Conservation (phyloP, 2,329 filamentous ascomycete species). For the Nemania sp. region DNA sequence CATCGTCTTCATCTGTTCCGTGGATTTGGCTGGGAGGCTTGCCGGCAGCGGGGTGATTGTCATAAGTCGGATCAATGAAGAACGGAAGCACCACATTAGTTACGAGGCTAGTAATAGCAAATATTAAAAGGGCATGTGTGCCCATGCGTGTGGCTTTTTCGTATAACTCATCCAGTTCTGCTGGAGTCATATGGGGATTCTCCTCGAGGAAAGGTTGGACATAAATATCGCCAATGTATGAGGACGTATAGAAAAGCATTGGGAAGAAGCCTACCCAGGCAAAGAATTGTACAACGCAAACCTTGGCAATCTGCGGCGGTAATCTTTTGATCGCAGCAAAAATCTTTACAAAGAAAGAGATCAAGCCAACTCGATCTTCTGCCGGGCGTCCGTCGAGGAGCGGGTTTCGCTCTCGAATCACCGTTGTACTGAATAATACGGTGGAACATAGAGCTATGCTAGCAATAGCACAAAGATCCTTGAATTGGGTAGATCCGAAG, state of each 20-base stretch:
- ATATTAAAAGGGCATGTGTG: slow-evolving; percentile 89
- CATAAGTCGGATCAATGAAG: slow-evolving; percentile 85
- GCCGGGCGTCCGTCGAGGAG: slow-evolving; percentile 74
- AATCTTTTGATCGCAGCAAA: slow-evolving; percentile 81
- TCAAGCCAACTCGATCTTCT: slow-evolving; percentile 71
- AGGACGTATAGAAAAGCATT: slow-evolving; percentile 94
- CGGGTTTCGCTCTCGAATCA: slow-evolving; percentile 84
- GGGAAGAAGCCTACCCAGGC: slow-evolving; percentile 98
- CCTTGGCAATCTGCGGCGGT: slow-evolving; percentile 83
- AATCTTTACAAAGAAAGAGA: slow-evolving; percentile 84
- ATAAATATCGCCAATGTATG: slow-evolving; percentile 93
- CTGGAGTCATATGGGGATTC: slow-evolving; percentile 81
- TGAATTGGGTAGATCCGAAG: slow-evolving; percentile 90
- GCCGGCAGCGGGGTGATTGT: slow-evolving; percentile 56
- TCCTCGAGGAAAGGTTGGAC: slow-evolving; percentile 82
- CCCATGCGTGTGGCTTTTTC: slow-evolving; percentile 87
- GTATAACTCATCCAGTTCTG: slow-evolving; percentile 83
- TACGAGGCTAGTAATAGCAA: slow-evolving; percentile 84
- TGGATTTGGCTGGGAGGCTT: slow-evolving; percentile 46
- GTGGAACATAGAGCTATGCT: slow-evolving; percentile 78
- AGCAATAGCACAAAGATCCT: slow-evolving; percentile 89
- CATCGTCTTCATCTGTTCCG: slow-evolving; percentile 49
- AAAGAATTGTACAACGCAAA: slow-evolving; percentile 85
- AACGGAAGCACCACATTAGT: slow-evolving; percentile 88
- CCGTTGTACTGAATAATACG: slow-evolving; percentile 74